These are phyloP conservation scores for Hyphopichia buzzinii DNA, from an alignment of 1,139 yeast species.

Conservation along the genomic window DNA sequence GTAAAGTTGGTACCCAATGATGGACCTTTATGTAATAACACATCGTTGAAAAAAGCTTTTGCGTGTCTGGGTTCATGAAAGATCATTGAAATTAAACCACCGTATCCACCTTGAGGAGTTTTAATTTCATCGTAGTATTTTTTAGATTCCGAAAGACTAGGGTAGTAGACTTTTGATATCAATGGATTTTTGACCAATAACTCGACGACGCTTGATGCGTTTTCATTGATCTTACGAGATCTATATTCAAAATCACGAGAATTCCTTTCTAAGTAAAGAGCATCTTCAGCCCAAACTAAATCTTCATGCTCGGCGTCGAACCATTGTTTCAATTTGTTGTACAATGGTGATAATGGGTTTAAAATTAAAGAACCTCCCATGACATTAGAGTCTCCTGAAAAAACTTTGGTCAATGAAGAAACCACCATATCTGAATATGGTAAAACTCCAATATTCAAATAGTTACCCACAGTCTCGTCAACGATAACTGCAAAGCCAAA, in stretches of 20 bases:
- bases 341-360: conserved; percentile 62
- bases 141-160: conserved; percentile 54
- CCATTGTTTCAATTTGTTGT: conserved; percentile 50
- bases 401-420: conserved; percentile 85
- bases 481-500: conserved; percentile 76
- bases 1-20: conserved; percentile 94
- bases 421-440: conserved; percentile 84
- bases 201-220: conserved; percentile 56
- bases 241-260: conserved; percentile 82
- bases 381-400: conserved; percentile 92
- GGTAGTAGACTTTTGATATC: conserved; percentile 69
- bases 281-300: conserved; percentile 89
- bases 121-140: conserved; percentile 69
- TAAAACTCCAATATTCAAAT: conserved; percentile 76
- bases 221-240: conserved; percentile 64
- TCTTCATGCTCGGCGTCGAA: conserved; percentile 65
- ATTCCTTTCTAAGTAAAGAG: conserved; percentile 86
- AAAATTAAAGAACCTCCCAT: conserved; percentile 90
- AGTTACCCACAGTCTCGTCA: conserved; percentile 93
- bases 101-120: conserved; percentile 81
- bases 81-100: conserved; percentile 80
- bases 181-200: conserved; percentile 46
- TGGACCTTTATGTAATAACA: conserved; percentile 85
- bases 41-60: conserved; percentile 67
- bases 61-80: conserved; percentile 71